Evolutionary conservation across 2,329 filamentous ascomycete genomes (phyloP).

Genomic region (Xenosphaeropsis pyriputrescens): DNA sequence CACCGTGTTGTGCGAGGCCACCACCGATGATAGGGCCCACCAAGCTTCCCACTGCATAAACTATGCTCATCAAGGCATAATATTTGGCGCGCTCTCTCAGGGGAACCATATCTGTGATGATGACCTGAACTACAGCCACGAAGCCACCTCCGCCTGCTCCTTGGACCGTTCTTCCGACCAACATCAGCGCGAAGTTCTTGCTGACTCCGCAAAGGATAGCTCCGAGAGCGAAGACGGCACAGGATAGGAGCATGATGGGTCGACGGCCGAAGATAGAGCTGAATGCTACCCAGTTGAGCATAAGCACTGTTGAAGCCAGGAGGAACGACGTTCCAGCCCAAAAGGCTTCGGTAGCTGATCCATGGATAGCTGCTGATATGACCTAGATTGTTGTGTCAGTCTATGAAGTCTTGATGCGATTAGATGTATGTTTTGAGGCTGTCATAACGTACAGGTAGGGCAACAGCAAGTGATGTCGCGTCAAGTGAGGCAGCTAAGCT

Average conservation of each 20-base stretch:
- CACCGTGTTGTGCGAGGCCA: slow-evolving; percentile 22
- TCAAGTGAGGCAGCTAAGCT: slow-evolving; percentile 45
- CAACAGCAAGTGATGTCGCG: slow-evolving; percentile 26
- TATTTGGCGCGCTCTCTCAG: slow-evolving; percentile 29
- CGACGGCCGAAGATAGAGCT: slow-evolving; percentile 1
- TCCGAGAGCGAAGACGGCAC: slow-evolving; percentile 8
- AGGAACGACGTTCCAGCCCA: slow-evolving; percentile 57
- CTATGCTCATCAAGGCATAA: slow-evolving; percentile 14
- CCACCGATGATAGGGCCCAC: slow-evolving; percentile 25
- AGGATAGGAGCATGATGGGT: neutral
- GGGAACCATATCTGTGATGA: slow-evolving; percentile 34
- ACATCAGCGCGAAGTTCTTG: too few relatives aligned
- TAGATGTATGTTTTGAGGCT: too few relatives aligned
- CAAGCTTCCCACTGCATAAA: slow-evolving; percentile 23
- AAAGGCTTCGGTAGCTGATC: slow-evolving; percentile 42
- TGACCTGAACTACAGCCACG: slow-evolving; percentile 27
- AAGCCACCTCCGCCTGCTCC: slow-evolving; percentile 33
- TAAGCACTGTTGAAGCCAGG: slow-evolving; percentile 40
- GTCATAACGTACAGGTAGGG: slow-evolving; percentile 12
- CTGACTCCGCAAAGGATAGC: too few relatives aligned
- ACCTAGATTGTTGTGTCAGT: too few relatives aligned
- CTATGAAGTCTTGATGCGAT: too few relatives aligned
- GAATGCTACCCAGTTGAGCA: slow-evolving; percentile 21
- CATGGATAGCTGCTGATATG: slow-evolving; percentile 29
- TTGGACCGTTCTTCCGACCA: slow-evolving; percentile 35